Conservation (phyloP, 352 stramenopile species). For the Elongisporangium undulatum region DNA sequence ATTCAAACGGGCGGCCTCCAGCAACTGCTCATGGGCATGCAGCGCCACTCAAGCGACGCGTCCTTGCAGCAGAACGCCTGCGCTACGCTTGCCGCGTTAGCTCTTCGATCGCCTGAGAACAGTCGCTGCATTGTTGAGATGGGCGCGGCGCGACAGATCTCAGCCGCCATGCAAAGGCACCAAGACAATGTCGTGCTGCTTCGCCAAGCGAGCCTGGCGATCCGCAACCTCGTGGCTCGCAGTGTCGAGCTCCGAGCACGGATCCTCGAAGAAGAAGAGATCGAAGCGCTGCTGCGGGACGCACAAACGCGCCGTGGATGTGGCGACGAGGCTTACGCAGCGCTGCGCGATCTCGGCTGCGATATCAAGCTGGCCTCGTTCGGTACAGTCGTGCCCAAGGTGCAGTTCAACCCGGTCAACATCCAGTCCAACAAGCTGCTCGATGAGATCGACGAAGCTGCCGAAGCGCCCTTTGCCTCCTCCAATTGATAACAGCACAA, state of each 20-base stretch:
- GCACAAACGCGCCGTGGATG: slow-evolving; percentile 60
- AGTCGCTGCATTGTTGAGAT: slow-evolving; percentile 48
- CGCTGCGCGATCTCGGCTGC: slow-evolving; percentile 65
- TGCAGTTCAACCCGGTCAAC: slow-evolving; percentile 68
- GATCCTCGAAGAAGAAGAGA: slow-evolving; percentile 55
- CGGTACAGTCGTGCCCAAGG: slow-evolving; percentile 22
- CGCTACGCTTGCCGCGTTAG: slow-evolving; percentile 67
- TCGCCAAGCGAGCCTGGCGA: slow-evolving; percentile 71
- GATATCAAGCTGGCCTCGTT: slow-evolving; percentile 67
- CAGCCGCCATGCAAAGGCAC: slow-evolving; percentile 52
- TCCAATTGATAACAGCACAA: neutral
- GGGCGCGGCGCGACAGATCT: slow-evolving; percentile 36
- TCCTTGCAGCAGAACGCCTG: slow-evolving; percentile 69
- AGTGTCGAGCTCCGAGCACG: slow-evolving; percentile 46
- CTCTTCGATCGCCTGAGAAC: slow-evolving; percentile 63
- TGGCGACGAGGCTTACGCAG: slow-evolving; percentile 75
- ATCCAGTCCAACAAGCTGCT: slow-evolving; percentile 49
- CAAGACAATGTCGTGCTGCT: slow-evolving; percentile 37
- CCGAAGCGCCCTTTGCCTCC: slow-evolving; percentile 40
- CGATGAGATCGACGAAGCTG: slow-evolving; percentile 41
- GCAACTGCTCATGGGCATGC: slow-evolving; percentile 57
- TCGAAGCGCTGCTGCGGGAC: slow-evolving; percentile 58
- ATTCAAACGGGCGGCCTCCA: slow-evolving; percentile 47
- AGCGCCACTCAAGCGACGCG: slow-evolving; percentile 33
- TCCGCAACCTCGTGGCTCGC: slow-evolving; percentile 76